These are phyloP conservation scores for Diddensiella transvaalensis DNA, from an alignment of 805 yeast species.

Conservation along the genomic window DNA sequence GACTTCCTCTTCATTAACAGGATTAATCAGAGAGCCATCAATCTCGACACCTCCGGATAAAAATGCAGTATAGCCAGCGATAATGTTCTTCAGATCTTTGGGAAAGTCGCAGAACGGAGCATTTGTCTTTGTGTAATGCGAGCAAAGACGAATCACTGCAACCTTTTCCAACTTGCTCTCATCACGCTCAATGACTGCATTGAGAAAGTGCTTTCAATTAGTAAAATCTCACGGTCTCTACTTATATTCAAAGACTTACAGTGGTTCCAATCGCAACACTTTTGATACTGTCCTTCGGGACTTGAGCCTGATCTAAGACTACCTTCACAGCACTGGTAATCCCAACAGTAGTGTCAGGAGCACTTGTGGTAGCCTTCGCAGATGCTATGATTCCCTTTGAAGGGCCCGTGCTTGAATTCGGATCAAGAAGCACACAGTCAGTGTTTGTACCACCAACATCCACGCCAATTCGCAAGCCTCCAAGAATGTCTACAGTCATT, in stretches of 20 bases:
- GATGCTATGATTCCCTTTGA: slow-evolving; percentile 39
- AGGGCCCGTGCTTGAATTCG: slow-evolving; percentile 26
- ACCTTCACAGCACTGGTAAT: slow-evolving; percentile 37
- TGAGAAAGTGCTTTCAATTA: slow-evolving; percentile 39
- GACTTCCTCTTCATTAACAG: slow-evolving; percentile 8
- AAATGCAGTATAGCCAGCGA: slow-evolving; percentile 11
- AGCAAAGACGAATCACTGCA: slow-evolving; percentile 45
- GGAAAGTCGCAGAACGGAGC: slow-evolving; percentile 48
- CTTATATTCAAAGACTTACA: neutral
- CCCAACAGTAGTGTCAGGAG: slow-evolving; percentile 44
- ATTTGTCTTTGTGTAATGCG: slow-evolving; percentile 39
- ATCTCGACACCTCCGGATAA: slow-evolving; percentile 14
- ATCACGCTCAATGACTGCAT: slow-evolving; percentile 48
- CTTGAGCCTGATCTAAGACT: slow-evolving; percentile 32
- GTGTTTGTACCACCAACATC: slow-evolving; percentile 54
- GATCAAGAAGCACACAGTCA: slow-evolving; percentile 45
- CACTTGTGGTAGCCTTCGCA: slow-evolving; percentile 42
- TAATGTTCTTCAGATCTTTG: slow-evolving; percentile 7
- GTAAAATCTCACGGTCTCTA: neutral
- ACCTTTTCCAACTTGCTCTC: slow-evolving; percentile 40
- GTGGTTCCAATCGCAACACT: slow-evolving; percentile 52
- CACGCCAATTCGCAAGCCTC: slow-evolving; percentile 37
- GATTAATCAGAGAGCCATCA: slow-evolving; percentile 12
- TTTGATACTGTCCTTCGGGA: slow-evolving; percentile 32
- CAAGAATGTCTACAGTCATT: slow-evolving; percentile 5